Evolutionary conservation across 1,284 basidiomycete genomes (phyloP), one percentile per base, ranked within the genome.

Genomic region (Acaromyces ingoldii): DNA sequence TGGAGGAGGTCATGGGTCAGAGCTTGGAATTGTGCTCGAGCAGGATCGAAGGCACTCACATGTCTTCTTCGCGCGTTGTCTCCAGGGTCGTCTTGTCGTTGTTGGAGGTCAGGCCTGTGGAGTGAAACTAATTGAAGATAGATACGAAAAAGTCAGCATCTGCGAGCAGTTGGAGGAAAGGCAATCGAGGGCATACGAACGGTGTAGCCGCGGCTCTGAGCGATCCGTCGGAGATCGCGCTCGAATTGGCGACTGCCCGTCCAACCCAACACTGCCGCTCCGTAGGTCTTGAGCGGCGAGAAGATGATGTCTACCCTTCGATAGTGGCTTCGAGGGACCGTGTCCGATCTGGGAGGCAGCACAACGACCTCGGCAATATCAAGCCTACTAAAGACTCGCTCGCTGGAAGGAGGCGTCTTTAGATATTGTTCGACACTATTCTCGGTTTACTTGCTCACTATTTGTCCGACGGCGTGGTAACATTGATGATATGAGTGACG

Each of bases 341-440:
- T 15, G 19, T 25, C 11, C 0, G 48, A n/a, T 21, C 24, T 25
- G 1, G 47, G 48, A 6, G 65, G 58, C 10, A 63, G 50, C 24
- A 67, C 53, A 37, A 70, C 67, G 25, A 70, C 60, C 51, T 70
- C 64, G 6, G 67, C 67, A 1, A 69, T 56, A 21, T 67, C 63
- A 36, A 67, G 51, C 26, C 60, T 28, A 29, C 42, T 45, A 45
- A n/a, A 45, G 15, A 28, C 24, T 11, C 11, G 19, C 15, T 45
- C 22, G 34, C 17, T 31, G 4, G 26, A 4, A 15, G 42, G 34
- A 45, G 42, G 55, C 1, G 51, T 45, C 2, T 26, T 29, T 19
- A 13, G 22, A 5, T 11, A 24, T 24, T 29, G 21, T 30, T 39
- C 37, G 21, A 31, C 40, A 7, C 17, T 24, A 6, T n/a, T n/a